These are phyloP conservation scores for Colletotrichum shisoi DNA, from an alignment of 2,329 filamentous ascomycete genomes.

Conservation along the genomic window DNA sequence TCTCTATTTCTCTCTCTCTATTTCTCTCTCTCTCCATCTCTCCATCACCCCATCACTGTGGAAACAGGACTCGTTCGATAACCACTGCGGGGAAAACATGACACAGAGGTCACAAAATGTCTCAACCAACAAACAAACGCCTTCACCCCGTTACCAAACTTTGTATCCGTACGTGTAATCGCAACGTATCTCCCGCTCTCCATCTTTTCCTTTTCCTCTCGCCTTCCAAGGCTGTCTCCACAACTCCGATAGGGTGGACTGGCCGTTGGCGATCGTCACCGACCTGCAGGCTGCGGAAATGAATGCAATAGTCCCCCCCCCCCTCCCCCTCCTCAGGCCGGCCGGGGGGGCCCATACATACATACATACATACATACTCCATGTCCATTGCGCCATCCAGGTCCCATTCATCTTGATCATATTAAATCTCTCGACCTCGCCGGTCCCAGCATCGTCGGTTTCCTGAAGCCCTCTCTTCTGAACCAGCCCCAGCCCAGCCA, in stretches of 20 bases:
- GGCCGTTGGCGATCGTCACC: conserved; percentile 9
- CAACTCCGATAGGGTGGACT: not conserved
- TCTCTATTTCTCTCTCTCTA: too few species aligned
- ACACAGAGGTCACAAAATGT: not conserved
- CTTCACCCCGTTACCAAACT: not conserved
- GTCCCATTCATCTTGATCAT: not conserved
- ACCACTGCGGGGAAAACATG: conserved; percentile 12
- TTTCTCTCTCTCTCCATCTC: too few species aligned
- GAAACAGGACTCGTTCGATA: not conserved
- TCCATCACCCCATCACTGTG: too few species aligned
- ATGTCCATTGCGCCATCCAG: conserved; percentile 2
- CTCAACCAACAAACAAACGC: not conserved
- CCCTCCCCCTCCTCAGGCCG: not conserved
- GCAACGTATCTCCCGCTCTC: not conserved
- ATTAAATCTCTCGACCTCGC: not conserved
- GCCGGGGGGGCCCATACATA: conserved; percentile 3
- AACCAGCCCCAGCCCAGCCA: not conserved
- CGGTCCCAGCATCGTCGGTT: not conserved
- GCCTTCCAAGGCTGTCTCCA: not conserved
- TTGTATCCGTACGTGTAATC: not conserved
- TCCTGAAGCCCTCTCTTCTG: not conserved
- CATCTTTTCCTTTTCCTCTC: not conserved
- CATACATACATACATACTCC: not conserved
- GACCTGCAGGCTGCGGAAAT: conserved; percentile 17
- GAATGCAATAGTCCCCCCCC: not conserved